Evolutionary conservation across 768 basidiomycete genomes (phyloP).

Genomic region (Lactarius deliciosus): DNA sequence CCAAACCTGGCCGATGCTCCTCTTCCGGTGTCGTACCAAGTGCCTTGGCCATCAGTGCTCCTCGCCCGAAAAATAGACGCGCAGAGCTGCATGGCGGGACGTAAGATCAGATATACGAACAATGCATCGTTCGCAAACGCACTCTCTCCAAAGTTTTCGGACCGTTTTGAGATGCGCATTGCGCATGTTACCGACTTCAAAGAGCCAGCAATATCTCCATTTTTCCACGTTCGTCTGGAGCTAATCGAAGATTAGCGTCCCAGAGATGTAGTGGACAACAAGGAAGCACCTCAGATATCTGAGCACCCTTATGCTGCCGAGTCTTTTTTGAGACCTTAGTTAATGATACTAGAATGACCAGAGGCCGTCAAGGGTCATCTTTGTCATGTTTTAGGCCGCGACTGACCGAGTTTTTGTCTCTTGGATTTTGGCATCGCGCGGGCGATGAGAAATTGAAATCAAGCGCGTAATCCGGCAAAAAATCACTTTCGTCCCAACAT

Average conservation of each 20-base stretch:
- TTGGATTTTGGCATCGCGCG: slow-evolving; percentile 81
- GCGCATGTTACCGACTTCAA: slow-evolving; percentile 93
- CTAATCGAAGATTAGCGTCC: slow-evolving; percentile 41
- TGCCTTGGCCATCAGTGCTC: slow-evolving; percentile 93
- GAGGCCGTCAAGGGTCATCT: slow-evolving; percentile 23
- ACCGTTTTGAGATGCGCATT: slow-evolving; percentile 94
- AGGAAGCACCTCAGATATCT: slow-evolving; percentile 71
- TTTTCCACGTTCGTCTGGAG: slow-evolving; percentile 82
- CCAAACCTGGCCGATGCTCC: slow-evolving; percentile 77
- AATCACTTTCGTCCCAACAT: slow-evolving; percentile 10
- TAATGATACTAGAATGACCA: slow-evolving; percentile 64
- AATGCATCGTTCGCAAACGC: slow-evolving; percentile 34
- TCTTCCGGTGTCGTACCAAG: slow-evolving; percentile 84
- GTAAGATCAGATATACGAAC: slow-evolving; percentile 18
- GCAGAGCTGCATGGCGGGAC: slow-evolving; percentile 58
- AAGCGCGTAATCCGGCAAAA: slow-evolving; percentile 13
- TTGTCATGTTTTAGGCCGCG: slow-evolving; percentile 10
- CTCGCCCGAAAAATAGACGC: slow-evolving; percentile 85
- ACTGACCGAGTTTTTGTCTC: slow-evolving; percentile 82
- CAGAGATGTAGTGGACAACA: not conserved
- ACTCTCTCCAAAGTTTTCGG: slow-evolving; percentile 92
- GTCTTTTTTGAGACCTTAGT: slow-evolving; percentile 95
- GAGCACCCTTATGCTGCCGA: slow-evolving; percentile 80
- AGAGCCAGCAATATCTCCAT: slow-evolving; percentile 95
- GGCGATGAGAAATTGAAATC: slow-evolving; percentile 32